A percentile compares a stretch with the other conserved stretches of the same genome.
Evolutionary conservation across 306 rosid species (phyloP).

Genomic region (Medicago lupulina): DNA sequence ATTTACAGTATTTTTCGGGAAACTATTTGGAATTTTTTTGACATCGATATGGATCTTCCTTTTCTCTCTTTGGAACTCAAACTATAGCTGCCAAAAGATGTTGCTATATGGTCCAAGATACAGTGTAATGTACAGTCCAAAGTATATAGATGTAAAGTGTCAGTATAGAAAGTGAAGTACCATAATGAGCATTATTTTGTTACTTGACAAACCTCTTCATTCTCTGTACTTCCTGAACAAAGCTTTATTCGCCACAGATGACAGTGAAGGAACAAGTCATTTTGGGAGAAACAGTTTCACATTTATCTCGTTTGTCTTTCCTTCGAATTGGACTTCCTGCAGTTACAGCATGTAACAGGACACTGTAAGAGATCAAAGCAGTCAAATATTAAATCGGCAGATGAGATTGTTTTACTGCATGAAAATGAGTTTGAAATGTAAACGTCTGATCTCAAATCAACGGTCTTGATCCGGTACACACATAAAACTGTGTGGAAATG

Average conservation of each 20-base stretch:
- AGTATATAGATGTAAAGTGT: slow-evolving; percentile 30
- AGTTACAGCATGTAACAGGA: too few relatives aligned
- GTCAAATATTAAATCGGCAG: too few relatives aligned
- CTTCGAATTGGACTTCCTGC: background rate
- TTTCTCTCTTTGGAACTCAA: slow-evolving; percentile 32
- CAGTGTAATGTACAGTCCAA: slow-evolving; percentile 33
- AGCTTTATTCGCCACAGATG: too few relatives aligned
- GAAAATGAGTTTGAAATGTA: too few relatives aligned
- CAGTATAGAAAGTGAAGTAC: slow-evolving; percentile 44
- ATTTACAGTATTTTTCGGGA: slow-evolving; percentile 71
- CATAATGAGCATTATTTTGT: slow-evolving; percentile 44
- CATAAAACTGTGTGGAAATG: too few relatives aligned
- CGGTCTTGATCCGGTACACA: too few relatives aligned
- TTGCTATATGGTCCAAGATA: slow-evolving; percentile 26
- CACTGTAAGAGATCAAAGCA: too few relatives aligned
- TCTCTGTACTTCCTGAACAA: too few relatives aligned
- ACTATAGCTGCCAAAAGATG: slow-evolving; percentile 25
- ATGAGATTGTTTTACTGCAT: too few relatives aligned
- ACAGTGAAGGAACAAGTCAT: background rate
- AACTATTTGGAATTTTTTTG: slow-evolving; percentile 54
- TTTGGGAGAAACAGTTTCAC: slow-evolving; percentile 27
- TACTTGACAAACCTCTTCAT: too few relatives aligned
- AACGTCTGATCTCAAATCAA: too few relatives aligned
- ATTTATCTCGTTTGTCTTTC: slow-evolving; percentile 39
- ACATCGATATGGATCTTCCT: slow-evolving; percentile 60